Evolutionary conservation across 2,329 filamentous ascomycete species (phyloP).

Genomic region (Sarocladium brachiariae): DNA sequence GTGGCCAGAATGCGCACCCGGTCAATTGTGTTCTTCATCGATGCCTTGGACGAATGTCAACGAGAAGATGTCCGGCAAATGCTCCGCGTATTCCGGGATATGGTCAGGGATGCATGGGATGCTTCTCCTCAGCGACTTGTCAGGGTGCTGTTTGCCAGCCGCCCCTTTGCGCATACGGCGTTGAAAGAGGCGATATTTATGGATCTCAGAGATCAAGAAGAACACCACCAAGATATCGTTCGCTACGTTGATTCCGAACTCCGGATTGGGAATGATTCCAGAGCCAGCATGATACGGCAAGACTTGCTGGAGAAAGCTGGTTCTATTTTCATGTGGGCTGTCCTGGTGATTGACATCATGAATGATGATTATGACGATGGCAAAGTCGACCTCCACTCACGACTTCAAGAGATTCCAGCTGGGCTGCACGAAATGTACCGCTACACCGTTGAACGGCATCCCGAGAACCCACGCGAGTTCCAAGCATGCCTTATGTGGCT

Average conservation of each 20-base stretch:
- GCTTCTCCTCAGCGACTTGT: background rate
- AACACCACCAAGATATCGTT: slow-evolving; percentile 28
- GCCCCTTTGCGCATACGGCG: slow-evolving; percentile 37
- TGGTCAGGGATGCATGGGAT: background rate
- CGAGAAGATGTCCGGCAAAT: background rate
- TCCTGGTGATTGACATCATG: slow-evolving; percentile 32
- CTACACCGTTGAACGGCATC: background rate
- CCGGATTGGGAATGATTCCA: background rate
- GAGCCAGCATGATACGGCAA: background rate
- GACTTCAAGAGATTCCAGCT: slow-evolving; percentile 26
- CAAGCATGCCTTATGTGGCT: background rate
- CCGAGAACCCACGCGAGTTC: background rate
- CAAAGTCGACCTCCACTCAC: background rate
- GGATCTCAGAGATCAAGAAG: slow-evolving; percentile 27
- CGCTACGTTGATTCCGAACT: slow-evolving; percentile 20
- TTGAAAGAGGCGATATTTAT: slow-evolving; percentile 22
- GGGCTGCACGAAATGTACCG: background rate
- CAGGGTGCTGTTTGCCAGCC: slow-evolving; percentile 34
- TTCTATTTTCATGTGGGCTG: slow-evolving; percentile 37
- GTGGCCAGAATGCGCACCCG: background rate
- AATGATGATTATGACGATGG: slow-evolving; percentile 25
- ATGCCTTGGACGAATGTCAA: slow-evolving; percentile 28
- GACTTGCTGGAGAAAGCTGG: slow-evolving; percentile 29
- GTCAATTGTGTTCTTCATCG: slow-evolving; percentile 13
- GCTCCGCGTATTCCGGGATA: background rate